phyloP scores from a whole-genome alignment of 495 filamentous ascomycete genomes.

The Aspergillus affinis region DNA sequence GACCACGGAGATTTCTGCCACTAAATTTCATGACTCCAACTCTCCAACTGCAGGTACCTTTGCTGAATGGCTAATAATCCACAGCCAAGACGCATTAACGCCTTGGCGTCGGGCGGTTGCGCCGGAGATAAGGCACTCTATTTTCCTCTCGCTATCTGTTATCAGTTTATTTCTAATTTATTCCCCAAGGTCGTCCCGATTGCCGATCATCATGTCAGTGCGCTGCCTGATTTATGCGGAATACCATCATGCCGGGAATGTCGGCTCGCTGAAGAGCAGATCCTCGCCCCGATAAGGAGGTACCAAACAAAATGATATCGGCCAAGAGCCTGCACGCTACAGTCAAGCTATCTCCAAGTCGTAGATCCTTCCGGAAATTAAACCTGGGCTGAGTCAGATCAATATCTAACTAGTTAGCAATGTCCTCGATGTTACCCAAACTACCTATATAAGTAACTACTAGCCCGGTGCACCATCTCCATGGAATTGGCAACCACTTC shows the following conservation, averaged over 20 bases:
- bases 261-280: background rate
- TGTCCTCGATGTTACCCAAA: background rate
- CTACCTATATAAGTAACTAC: background rate
- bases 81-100: background rate
- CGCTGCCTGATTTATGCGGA: background rate
- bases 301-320: background rate
- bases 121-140: background rate
- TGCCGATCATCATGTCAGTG: background rate
- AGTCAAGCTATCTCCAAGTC: background rate
- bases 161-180: background rate
- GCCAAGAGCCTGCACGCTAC: background rate
- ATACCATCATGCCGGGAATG: background rate
- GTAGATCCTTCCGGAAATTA: background rate
- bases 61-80: background rate
- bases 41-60: background rate
- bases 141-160: background rate
- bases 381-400: background rate
- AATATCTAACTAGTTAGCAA: background rate
- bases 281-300: background rate
- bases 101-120: slow-evolving; percentile 6
- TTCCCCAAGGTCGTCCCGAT: background rate
- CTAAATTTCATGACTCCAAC: background rate
- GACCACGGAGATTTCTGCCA: background rate
- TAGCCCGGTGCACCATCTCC: background rate
- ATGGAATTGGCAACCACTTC: background rate